Evolutionary conservation across 1,284 basidiomycete genomes (phyloP).

Genomic region (Wallemia hederae): DNA sequence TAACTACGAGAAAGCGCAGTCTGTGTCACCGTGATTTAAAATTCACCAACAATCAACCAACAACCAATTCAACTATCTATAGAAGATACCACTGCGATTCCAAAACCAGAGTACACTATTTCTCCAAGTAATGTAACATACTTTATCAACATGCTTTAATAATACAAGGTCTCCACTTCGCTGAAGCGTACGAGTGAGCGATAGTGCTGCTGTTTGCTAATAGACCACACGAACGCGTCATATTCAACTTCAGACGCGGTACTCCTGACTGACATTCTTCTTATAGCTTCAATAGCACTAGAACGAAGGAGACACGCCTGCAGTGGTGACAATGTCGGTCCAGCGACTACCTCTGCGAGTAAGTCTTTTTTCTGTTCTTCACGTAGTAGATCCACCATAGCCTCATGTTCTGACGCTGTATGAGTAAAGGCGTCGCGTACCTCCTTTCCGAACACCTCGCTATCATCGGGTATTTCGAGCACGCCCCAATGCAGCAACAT

Average conservation of each 20-base stretch:
- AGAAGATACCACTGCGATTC: too few species aligned
- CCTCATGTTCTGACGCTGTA: conserved; percentile 1
- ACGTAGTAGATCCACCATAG: conserved; percentile 19
- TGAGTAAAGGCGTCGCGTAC: conserved; percentile 8
- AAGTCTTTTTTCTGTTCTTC: conserved; percentile 7
- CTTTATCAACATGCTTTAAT: background rate
- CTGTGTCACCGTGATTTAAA: background rate
- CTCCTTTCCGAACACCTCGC: conserved; percentile 10
- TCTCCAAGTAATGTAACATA: background rate
- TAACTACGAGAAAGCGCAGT: background rate
- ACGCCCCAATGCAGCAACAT: conserved; percentile 46
- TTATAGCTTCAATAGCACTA: conserved; percentile 33
- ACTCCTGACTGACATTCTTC: background rate
- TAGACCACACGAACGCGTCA: background rate
- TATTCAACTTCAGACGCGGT: background rate
- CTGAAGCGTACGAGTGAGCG: background rate
- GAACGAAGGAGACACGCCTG: conserved; percentile 51
- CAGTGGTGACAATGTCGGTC: conserved; percentile 27
- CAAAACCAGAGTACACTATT: too few species aligned
- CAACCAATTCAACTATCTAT: background rate
- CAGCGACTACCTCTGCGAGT: conserved; percentile 18
- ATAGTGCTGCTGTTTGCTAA: background rate
- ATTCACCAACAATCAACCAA: background rate
- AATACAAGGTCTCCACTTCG: background rate
- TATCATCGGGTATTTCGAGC: conserved; percentile 27